Base-by-base conservation (phyloP, 169 alveolate species). In the Plasmodium yoelii region DNA sequence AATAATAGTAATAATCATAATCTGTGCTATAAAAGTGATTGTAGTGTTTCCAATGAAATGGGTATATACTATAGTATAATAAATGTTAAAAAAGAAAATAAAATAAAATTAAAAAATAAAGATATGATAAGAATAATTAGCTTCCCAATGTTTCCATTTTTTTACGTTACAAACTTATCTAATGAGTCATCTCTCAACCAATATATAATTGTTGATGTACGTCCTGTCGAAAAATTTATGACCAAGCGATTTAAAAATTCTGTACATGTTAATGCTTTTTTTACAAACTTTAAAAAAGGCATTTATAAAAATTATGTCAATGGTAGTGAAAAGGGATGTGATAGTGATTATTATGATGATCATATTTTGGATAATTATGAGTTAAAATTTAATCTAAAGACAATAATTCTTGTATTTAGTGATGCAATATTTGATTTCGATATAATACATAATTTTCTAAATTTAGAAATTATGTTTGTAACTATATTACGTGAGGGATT, bases 111-210 rank as follows among this genome's bases (percentile, higher is more conserved):
- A 24, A 80, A 80, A 65, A 28, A 26, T 55, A 51, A 15, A 7
- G 82, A 80, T 55, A 26, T 65, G 18, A 47, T 65, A 51, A 15
- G 59, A 59, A 24, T 80, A 61, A 64, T 19, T 19, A 24, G 42
- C 26, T 80, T 64, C 26, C 90, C 90, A 15, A 80, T 80, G 46
- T 80, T 65, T 55, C 90, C 90, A 65, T 80, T 80, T 65, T 57
- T 65, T 53, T 65, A 55, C 26, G 26, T 42, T 55, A 65, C 71
- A 49, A 26, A 80, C 28, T 51, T 80, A 22, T 69, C 73, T 15
- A 34, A 55, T 59, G 90, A 80, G 39, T 65, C 55, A 15, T 49
- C 72, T 28, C 69, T 80, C 15, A 71, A 80, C 13, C 24, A 64
- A 7, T 55, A 51, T 70, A 51, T 80, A 26, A 24, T 80, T 53